phyloP scores from a whole-genome alignment of 306 rosid species.

The Begonia masoniana region DNA sequence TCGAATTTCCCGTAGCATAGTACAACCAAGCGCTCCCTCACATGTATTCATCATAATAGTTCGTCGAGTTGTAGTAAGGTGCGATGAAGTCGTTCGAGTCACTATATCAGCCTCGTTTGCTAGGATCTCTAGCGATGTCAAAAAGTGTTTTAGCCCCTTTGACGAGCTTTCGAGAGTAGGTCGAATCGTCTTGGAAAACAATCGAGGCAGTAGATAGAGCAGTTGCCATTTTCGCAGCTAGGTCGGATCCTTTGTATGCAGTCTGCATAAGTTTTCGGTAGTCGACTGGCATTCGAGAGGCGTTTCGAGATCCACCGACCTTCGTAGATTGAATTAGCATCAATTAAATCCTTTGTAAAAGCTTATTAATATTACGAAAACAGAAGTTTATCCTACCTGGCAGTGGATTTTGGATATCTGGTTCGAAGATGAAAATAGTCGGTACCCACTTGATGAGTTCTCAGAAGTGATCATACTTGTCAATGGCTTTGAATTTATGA shows the following conservation, averaged over 20 bases:
- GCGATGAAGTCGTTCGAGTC: conserved; percentile 13
- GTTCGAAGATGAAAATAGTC: conserved; percentile 50
- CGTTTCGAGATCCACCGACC: conserved; percentile 36
- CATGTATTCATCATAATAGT: conserved; percentile 55
- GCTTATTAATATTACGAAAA: background rate
- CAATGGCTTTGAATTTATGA: conserved; percentile 12
- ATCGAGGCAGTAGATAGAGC: conserved; percentile 61
- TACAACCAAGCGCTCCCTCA: conserved; percentile 49
- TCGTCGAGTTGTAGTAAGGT: conserved; percentile 40
- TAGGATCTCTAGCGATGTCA: conserved; percentile 29
- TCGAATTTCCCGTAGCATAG: conserved; percentile 46
- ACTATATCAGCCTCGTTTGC: conserved; percentile 28
- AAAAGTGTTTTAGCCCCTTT: conserved; percentile 35
- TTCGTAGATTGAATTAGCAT: background rate
- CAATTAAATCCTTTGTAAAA: background rate
- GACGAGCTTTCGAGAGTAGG: conserved; percentile 29
- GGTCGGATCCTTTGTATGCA: conserved; percentile 27
- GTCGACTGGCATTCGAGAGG: conserved; percentile 33
- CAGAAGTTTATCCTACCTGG: conserved; percentile 22
- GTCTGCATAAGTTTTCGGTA: conserved; percentile 15
- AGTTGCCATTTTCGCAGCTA: conserved; percentile 58
- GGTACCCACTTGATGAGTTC: conserved; percentile 46
- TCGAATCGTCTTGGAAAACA: conserved; percentile 32
- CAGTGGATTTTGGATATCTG: conserved; percentile 28
- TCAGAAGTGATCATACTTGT: conserved; percentile 24